These are phyloP conservation scores for Leccinellum luteum DNA, from an alignment of 768 basidiomycete genomes.

Conservation along the genomic window DNA sequence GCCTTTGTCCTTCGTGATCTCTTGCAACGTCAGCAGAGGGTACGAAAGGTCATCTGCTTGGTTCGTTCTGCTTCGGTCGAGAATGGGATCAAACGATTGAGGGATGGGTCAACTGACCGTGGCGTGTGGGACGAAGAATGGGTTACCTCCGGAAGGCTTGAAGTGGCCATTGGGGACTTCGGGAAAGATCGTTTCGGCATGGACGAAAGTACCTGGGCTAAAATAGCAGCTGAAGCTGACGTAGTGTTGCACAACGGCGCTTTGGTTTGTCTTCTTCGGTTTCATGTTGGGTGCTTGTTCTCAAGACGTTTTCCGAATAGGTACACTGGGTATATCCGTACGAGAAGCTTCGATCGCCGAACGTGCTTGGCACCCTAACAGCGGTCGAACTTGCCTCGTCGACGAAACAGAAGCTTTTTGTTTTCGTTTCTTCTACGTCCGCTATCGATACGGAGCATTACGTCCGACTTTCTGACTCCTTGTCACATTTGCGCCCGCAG, in stretches of 20 bases:
- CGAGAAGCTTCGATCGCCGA: conserved; percentile 85
- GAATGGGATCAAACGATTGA: conserved; percentile 66
- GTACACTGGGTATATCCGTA: conserved; percentile 99
- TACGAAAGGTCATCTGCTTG: conserved; percentile 89
- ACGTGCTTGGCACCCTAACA: conserved; percentile 89
- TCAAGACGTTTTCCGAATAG: conserved; percentile 37
- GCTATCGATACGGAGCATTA: conserved; percentile 91
- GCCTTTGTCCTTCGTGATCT: conserved; percentile 87
- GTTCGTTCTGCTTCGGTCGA: conserved; percentile 68
- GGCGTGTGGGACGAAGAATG: conserved; percentile 89
- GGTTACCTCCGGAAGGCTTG: conserved; percentile 63
- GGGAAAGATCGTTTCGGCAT: conserved; percentile 75
- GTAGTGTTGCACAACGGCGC: conserved; percentile 94
- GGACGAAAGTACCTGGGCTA: conserved; percentile 57
- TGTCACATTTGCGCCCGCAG: conserved; percentile 39
- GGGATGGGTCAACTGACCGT: conserved; percentile 69
- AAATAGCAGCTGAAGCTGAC: conserved; percentile 70
- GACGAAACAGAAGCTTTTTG: conserved; percentile 71
- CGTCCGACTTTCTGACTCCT: conserved; percentile 77
- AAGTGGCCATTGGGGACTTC: conserved; percentile 85
- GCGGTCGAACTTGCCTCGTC: conserved; percentile 76
- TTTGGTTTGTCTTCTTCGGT: conserved; percentile 57
- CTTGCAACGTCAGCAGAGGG: conserved; percentile 55
- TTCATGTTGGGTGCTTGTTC: not conserved
- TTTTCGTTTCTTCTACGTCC: conserved; percentile 96